These are phyloP conservation scores for Hypoxylon rubiginosum DNA, from an alignment of 2,329 filamentous ascomycete species.

Conservation along the genomic window DNA sequence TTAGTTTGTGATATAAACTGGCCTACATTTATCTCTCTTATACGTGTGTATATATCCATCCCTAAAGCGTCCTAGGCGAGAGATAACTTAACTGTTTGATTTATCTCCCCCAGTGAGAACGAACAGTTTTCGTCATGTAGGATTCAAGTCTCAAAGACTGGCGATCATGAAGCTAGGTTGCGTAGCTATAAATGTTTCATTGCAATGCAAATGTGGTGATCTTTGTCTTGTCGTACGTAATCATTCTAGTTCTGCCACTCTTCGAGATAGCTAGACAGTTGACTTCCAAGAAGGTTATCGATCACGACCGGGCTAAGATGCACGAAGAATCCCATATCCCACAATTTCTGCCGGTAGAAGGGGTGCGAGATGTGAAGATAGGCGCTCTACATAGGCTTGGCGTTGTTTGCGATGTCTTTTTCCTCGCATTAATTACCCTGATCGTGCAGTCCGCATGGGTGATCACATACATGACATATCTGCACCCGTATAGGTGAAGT, in stretches of 20 bases:
- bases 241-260: neutral
- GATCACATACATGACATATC: conserved; percentile 20
- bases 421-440: conserved; percentile 5
- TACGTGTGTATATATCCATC: neutral
- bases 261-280: conserved; percentile 1
- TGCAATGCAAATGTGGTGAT: conserved; percentile 8
- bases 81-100: conserved; percentile 9
- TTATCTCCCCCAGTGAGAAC: neutral
- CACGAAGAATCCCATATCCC: conserved; percentile 20
- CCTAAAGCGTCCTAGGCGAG: neutral
- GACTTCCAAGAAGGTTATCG: conserved; percentile 6
- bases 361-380: conserved; percentile 7
- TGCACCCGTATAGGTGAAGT: conserved; percentile 21
- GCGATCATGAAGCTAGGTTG: neutral
- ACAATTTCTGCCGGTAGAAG: conserved; percentile 21
- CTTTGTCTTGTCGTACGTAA: conserved; percentile 8
- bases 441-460: conserved; percentile 14
- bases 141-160: conserved; percentile 4
- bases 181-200: conserved; percentile 12
- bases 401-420: conserved; percentile 16
- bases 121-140: conserved; percentile 10
- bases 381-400: conserved; percentile 20
- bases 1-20: conserved; percentile 7
- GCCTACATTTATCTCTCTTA: neutral
- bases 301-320: conserved; percentile 23